These are phyloP conservation scores for Pythium sukuiense DNA, from an alignment of 352 stramenopile genomes.

Conservation along the genomic window DNA sequence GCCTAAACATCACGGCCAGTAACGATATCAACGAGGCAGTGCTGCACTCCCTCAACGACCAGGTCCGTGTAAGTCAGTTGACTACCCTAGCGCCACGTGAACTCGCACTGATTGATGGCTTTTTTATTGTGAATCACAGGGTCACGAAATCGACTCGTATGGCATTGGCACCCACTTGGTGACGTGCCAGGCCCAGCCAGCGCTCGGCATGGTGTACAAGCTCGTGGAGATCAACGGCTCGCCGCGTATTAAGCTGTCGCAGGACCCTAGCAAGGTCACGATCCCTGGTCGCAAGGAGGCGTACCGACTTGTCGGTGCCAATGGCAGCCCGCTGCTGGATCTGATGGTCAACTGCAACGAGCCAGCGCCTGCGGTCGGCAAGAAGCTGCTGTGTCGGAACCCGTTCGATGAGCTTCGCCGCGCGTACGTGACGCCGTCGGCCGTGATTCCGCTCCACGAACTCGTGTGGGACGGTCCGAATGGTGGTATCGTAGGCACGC, in stretches of 20 bases:
- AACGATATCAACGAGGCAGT: conserved; percentile 99
- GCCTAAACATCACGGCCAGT: conserved; percentile 93
- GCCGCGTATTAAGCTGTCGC: conserved; percentile 97
- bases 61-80: conserved; percentile 50
- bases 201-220: conserved; percentile 99
- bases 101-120: conserved; percentile 12
- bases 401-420: conserved; percentile 95
- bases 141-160: conserved; percentile 95
- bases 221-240: conserved; percentile 96
- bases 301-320: conserved; percentile 89
- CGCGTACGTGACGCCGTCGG: conserved; percentile 91
- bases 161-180: conserved; percentile 96
- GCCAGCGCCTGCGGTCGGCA: conserved; percentile 71
- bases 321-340: conserved; percentile 89
- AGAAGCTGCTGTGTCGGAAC: conserved; percentile 94
- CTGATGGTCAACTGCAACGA: conserved; percentile 90
- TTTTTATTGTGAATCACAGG: conserved; percentile 35
- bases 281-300: conserved; percentile 89
- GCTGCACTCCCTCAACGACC: conserved; percentile 93
- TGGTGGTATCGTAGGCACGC: conserved; percentile 56
- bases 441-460: conserved; percentile 88
- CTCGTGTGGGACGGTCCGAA: conserved; percentile 91
- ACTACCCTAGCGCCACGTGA: background rate
- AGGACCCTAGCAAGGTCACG: conserved; percentile 96
- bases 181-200: conserved; percentile 98